Evolutionary conservation across 2,329 filamentous ascomycete species (phyloP).

Genomic region (Alternaria sp.): DNA sequence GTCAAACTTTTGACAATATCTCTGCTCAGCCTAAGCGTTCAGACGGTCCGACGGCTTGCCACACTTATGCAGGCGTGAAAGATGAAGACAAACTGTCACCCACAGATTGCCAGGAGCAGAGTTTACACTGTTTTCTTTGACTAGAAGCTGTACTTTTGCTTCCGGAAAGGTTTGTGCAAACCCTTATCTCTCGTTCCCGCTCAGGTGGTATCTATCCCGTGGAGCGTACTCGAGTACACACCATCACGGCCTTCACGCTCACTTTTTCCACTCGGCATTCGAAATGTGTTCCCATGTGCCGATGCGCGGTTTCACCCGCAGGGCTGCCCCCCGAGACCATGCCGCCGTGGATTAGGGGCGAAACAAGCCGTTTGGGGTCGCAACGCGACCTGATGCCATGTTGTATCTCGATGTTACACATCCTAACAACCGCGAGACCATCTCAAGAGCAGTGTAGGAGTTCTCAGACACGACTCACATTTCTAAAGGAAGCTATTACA

Average conservation of each 20-base stretch:
- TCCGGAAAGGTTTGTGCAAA: constrained; percentile 6
- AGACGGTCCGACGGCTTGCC: constrained; percentile 36
- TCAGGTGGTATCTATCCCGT: constrained; percentile 40
- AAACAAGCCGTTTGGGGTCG: constrained; percentile 12
- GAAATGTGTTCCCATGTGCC: background rate
- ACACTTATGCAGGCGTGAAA: constrained; percentile 27
- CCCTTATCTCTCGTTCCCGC: constrained; percentile 31
- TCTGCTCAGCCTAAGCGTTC: constrained; percentile 18
- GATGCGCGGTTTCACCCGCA: constrained; percentile 1
- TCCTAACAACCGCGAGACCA: background rate
- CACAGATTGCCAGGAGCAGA: constrained; percentile 17
- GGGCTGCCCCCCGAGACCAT: background rate
- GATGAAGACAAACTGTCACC: constrained; percentile 25
- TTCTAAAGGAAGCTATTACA: background rate
- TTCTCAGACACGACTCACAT: constrained; percentile 1
- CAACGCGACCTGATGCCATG: constrained; percentile 4
- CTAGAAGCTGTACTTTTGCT: constrained; percentile 4
- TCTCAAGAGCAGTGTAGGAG: background rate
- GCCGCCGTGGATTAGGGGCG: background rate
- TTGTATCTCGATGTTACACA: constrained; percentile 26
- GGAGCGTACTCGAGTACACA: constrained; percentile 18
- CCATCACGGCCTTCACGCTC: constrained; percentile 11
- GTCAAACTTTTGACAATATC: constrained; percentile 14
- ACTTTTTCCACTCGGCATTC: constrained; percentile 8
- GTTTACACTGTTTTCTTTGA: constrained; percentile 21